phyloP scores from a whole-genome alignment of 345 rosid species.

The Eucalyptus sp. region DNA sequence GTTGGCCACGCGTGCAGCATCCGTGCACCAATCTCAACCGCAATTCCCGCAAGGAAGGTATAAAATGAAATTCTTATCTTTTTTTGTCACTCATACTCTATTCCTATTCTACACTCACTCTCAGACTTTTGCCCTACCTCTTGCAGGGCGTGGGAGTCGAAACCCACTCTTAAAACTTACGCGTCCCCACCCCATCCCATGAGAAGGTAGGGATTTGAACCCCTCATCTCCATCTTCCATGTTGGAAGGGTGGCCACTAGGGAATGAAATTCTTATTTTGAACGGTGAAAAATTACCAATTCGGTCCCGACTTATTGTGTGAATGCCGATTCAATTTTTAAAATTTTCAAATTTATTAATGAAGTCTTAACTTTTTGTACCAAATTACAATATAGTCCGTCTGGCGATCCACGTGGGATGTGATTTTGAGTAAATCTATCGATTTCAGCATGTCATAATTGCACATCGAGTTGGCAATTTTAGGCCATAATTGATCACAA shows the following conservation, averaged over 20 bases:
- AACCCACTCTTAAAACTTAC: no score
- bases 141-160: no score
- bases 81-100: no score
- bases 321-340: fast-evolving
- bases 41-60: background rate
- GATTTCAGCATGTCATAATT: fast-evolving
- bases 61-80: background rate
- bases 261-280: background rate
- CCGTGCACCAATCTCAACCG: background rate
- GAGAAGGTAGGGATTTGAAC: no score
- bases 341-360: fast-evolving
- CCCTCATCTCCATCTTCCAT: no score
- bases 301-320: fast-evolving
- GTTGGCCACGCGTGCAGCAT: background rate
- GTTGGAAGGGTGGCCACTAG: no score
- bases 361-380: fast-evolving
- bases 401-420: fast-evolving
- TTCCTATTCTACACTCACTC: no score
- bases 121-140: no score
- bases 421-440: fast-evolving
- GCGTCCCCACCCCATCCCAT: no score
- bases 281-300: background rate
- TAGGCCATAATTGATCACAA: fast-evolving
- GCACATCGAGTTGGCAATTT: fast-evolving
- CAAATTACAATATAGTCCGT: fast-evolving